Percentiles rank a stretch among this genome's conserved stretches.
phyloP scores from a whole-genome alignment of 78 protist genomes.

The Pelomyxa schiedti region DNA sequence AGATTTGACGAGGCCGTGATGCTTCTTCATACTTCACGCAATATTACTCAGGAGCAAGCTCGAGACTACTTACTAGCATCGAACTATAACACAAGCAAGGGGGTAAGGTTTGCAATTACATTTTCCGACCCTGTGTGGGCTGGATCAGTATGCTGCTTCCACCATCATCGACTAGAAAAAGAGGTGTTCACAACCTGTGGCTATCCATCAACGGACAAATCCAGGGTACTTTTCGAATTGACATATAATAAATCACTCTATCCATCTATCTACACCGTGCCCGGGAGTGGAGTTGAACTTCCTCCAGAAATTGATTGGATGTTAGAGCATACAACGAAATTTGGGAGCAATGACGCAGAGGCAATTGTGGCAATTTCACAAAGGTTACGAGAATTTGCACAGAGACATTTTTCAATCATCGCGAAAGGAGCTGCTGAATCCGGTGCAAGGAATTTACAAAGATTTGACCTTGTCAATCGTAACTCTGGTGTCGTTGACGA shows the following conservation, averaged over 20 bases:
- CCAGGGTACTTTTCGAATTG: conserved; percentile 41
- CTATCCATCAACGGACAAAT: conserved; percentile 38
- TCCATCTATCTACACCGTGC: conserved; percentile 27
- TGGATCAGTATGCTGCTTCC: conserved; percentile 27
- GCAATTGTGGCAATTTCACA: background rate
- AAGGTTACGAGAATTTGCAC: conserved; percentile 18
- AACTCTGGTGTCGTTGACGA: background rate
- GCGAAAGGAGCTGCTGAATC: conserved; percentile 45
- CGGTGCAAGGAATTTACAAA: conserved; percentile 32
- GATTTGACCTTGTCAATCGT: conserved; percentile 12
- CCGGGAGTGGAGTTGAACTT: background rate
- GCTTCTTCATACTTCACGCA: background rate
- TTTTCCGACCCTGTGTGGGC: conserved; percentile 16
- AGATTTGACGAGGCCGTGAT: background rate
- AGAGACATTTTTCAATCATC: conserved; percentile 20
- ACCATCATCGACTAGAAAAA: conserved; percentile 31
- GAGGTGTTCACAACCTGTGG: conserved; percentile 10
- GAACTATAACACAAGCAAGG: conserved; percentile 3
- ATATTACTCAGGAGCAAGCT: background rate
- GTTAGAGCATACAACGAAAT: conserved; percentile 9
- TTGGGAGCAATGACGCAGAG: background rate
- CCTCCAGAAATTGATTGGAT: conserved; percentile 49
- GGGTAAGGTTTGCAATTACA: conserved; percentile 14
- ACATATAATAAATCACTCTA: conserved; percentile 39
- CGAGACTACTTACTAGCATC: background rate